A percentile compares a stretch with the other conserved stretches of the same genome.
phyloP scores from a whole-genome alignment of 345 rosid species.

The Eutrema yunnanense region DNA sequence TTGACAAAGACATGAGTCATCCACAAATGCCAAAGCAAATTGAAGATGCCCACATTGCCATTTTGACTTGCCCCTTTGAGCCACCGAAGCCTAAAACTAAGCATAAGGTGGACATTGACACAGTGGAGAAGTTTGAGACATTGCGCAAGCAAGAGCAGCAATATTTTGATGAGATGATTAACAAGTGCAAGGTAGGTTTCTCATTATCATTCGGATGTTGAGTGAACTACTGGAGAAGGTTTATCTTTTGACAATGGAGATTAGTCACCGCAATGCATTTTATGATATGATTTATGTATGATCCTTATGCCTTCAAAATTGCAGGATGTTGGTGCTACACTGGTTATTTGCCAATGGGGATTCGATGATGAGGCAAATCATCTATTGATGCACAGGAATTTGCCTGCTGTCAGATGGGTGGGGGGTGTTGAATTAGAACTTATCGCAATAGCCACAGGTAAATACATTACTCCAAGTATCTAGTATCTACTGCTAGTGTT shows the following conservation, averaged over 20 bases:
- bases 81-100: constrained; percentile 99
- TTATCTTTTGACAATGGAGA: not conserved
- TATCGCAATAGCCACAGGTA: constrained; percentile 97
- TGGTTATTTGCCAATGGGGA: constrained; percentile 99
- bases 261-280: not conserved
- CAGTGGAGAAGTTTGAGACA: constrained; percentile 90
- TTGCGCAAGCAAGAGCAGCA: constrained; percentile 85
- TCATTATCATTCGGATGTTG: not conserved
- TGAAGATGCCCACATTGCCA: constrained; percentile 92
- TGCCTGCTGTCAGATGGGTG: constrained; percentile 99
- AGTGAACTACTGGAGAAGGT: not conserved
- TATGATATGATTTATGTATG: not conserved
- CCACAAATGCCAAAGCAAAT: constrained; percentile 96
- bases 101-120: constrained; percentile 98
- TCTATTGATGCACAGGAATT: constrained; percentile 83
- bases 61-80: constrained; percentile 95
- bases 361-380: constrained; percentile 99
- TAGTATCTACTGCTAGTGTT: not conserved
- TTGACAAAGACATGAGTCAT: constrained; percentile 97
- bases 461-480: not conserved
- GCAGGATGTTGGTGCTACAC: constrained; percentile 95
- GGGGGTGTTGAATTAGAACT: constrained; percentile 99
- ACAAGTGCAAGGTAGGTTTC: constrained; percentile 71
- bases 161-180: constrained; percentile 96
- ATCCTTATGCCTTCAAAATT: not conserved